Evolutionary conservation across 495 filamentous ascomycete genomes (phyloP), one percentile per base, ranked within the genome.

Genomic region (Xylona heveae): DNA sequence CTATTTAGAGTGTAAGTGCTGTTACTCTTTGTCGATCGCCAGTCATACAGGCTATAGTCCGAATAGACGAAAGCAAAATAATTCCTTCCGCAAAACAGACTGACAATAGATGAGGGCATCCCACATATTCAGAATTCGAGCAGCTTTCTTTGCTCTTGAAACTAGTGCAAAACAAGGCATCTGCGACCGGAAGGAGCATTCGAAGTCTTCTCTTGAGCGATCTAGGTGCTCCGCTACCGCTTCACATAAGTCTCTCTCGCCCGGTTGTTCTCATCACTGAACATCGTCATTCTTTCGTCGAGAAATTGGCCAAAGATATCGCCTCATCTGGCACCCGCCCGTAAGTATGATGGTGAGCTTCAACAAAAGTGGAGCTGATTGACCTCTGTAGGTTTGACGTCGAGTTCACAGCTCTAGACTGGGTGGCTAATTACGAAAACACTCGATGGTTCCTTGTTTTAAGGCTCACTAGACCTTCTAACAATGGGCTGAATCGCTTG

Each of bases 391-490:
- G 65, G 13, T 78, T 82, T 39, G 29, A 49, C 4, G 49, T 70
- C 12, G 38, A 31, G 3, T 51, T 61, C 3, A 49, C 53, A 12
- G 38, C 39, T 4, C 36, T 78, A 21, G 57, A 68, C 40, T 83
- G 78, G 71, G 73, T 77, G 7, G 50, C 71, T 2, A 84, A 84
- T 41, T 58, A 61, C 19, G 78, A 85, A 43, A 63, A 64, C 10
- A 80, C 66, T 14, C 64, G 88, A 10, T 91, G 83, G 61, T 97
- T 97, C 45, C 61, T 92, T 3, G 82, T 93, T 4, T 46, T 94
- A 19, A 55, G 68, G 19, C 55, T 77, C 14, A 37, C 44, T 25
- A 58, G 43, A 36, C 53, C 61, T 3, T 30, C 39, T 5, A 52
- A 62, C 9, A 57, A 74, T 28, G 56, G 64, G 40, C 50, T 95